Evolutionary conservation across 1,284 basidiomycete genomes (phyloP).

Genomic region (Fereydounia khargensis): DNA sequence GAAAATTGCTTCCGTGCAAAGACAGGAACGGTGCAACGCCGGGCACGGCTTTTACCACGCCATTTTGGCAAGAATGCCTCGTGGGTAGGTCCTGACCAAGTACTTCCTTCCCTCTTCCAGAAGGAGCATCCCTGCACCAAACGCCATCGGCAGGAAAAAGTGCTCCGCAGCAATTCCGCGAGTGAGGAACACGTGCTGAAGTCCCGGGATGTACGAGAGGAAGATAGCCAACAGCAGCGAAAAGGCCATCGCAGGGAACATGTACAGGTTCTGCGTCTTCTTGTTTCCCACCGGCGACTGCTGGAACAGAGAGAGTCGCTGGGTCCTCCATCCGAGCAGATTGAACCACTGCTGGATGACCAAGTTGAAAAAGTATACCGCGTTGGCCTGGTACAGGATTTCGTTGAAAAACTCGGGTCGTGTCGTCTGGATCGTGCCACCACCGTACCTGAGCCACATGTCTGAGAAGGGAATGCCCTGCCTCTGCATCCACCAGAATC

Average conservation of each 20-base stretch:
- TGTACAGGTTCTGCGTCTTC: constrained; percentile 24
- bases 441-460: constrained; percentile 63
- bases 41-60: constrained; percentile 39
- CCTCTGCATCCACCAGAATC: constrained; percentile 61
- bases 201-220: constrained; percentile 34
- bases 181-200: constrained; percentile 25
- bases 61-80: constrained; percentile 44
- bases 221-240: constrained; percentile 42
- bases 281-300: constrained; percentile 28
- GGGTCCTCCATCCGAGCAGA: constrained; percentile 60
- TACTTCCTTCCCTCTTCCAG: constrained; percentile 55
- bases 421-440: constrained; percentile 56
- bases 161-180: constrained; percentile 61
- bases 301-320: constrained; percentile 61
- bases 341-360: constrained; percentile 69
- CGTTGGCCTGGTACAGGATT: constrained; percentile 57
- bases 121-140: constrained; percentile 57
- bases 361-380: constrained; percentile 64
- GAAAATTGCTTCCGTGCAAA: no score
- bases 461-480: constrained; percentile 45
- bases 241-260: constrained; percentile 28
- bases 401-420: constrained; percentile 55
- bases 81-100: constrained; percentile 44
- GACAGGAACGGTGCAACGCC: neutral
- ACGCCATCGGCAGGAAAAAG: constrained; percentile 62